Conservation (phyloP, 2,329 filamentous ascomycete species). For the Fusarium sp. region DNA sequence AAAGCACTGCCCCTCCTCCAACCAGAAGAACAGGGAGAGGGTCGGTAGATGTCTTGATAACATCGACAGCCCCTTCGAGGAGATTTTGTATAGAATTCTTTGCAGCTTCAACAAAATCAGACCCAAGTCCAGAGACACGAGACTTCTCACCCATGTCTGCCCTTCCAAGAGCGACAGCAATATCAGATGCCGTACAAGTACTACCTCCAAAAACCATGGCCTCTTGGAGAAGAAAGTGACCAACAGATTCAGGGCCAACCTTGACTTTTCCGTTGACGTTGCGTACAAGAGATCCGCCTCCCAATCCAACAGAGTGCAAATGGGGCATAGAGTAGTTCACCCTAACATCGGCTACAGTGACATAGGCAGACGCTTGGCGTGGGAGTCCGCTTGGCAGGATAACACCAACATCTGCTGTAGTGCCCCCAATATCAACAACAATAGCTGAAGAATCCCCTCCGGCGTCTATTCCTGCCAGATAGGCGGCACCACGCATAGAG, state of each 20-base stretch:
- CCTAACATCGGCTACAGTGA: no score
- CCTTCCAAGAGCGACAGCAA: not conserved
- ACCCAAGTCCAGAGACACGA: not conserved
- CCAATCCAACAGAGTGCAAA: no score
- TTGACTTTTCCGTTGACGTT: not conserved
- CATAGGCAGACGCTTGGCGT: no score
- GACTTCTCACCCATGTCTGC: constrained; percentile 3
- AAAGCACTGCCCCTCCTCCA: constrained; percentile 61
- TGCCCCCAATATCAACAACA: no score
- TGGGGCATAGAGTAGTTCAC: no score
- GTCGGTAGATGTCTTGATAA: constrained; percentile 14
- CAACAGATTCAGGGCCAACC: not conserved
- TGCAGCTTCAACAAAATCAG: not conserved
- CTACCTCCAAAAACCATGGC: constrained; percentile 12
- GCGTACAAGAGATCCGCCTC: no score
- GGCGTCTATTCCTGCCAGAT: no score
- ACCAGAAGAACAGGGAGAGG: constrained; percentile 42
- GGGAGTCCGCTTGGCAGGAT: no score
- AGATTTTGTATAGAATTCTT: not conserved
- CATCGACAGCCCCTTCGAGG: constrained; percentile 1
- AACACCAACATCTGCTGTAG: no score
- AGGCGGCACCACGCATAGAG: no score
- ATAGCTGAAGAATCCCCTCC: no score
- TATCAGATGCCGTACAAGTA: constrained; percentile 11
- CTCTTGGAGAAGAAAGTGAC: not conserved